Evolutionary conservation across 78 protist species (phyloP), one percentile per base, ranked within the genome.

Genomic region (Dictyostelium capitatum): DNA sequence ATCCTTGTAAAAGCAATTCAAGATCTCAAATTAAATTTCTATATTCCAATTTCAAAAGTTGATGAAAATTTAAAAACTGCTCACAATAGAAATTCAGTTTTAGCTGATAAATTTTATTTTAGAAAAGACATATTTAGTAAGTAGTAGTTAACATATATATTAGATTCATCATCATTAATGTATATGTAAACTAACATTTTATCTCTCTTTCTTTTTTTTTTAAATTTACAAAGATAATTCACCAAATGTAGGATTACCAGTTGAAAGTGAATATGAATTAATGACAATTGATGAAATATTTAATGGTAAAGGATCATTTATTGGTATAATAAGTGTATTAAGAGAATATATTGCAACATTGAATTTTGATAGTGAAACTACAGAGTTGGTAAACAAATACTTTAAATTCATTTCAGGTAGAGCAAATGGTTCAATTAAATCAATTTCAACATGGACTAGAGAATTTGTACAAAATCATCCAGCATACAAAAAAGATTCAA

Each of bases 11-110:
- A 80, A 17, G 97, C 97, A 47, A 98, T 99, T 67, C 78, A 95
- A 69, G 54, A 80, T 14, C 96, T 97, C 80, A 56, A 94, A 54
- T 92, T 97, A 51, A 91, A 97, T 75, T 81, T 99, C 65, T 97
- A 96, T 96, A 64, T 98, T 25, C 99, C 99, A 43, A 79, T 99
- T 20, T 95, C 99, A 20, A 82, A 97, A 92, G 98, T 98, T 20
- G 99, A 99, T 84, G 96, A 77, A 65, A 99, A 99, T 89, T 94
- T 98, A 94, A 78, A 79, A 3, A 59, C 82, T 14, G 99, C 99
- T 0, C 99, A 98, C 56, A 10, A 0, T 5, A 89, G 98, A 20
- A 96, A 92, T 47, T 97, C 99, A 6, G 82, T 59, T 9, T 15
- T 1, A 30, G 23, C 6, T 7, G 57, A 90, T 73, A 89, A 89